phyloP scores from a whole-genome alignment of 1,139 yeast species.

The Protomyces arabidopsidicola region DNA sequence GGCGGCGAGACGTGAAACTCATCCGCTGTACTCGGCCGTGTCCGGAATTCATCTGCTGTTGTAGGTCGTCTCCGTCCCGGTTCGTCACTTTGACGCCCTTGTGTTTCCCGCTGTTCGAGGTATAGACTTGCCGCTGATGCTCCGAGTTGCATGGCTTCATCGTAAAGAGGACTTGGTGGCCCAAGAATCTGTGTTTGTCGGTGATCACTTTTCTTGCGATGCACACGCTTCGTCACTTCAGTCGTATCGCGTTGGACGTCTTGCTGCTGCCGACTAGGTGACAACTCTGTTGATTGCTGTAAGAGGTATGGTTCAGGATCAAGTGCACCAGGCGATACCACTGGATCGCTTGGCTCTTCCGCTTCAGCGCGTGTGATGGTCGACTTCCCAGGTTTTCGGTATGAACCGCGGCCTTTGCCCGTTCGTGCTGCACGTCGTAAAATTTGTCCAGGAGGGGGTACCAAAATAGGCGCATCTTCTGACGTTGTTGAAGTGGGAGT shows the following conservation, averaged over 20 bases:
- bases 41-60: background rate
- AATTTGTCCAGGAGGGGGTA: slow-evolving; percentile 23
- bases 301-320: background rate
- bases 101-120: background rate
- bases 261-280: background rate
- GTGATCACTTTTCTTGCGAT: slow-evolving; percentile 16
- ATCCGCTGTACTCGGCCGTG: background rate
- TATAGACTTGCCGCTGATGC: background rate
- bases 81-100: background rate
- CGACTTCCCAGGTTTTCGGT: background rate
- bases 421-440: slow-evolving; percentile 22
- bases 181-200: slow-evolving; percentile 13
- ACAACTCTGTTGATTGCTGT: slow-evolving; percentile 1
- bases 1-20: background rate
- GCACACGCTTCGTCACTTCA: background rate
- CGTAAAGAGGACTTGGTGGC: background rate
- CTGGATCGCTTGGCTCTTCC: background rate
- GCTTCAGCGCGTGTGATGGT: background rate
- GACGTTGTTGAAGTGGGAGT: background rate
- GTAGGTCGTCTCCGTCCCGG: background rate
- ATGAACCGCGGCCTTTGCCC: slow-evolving; percentile 19
- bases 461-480: slow-evolving; percentile 14
- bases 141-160: background rate
- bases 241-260: background rate
- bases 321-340: background rate